Conservation (phyloP, 805 yeast genomes). For the Ogataea glucozyma region DNA sequence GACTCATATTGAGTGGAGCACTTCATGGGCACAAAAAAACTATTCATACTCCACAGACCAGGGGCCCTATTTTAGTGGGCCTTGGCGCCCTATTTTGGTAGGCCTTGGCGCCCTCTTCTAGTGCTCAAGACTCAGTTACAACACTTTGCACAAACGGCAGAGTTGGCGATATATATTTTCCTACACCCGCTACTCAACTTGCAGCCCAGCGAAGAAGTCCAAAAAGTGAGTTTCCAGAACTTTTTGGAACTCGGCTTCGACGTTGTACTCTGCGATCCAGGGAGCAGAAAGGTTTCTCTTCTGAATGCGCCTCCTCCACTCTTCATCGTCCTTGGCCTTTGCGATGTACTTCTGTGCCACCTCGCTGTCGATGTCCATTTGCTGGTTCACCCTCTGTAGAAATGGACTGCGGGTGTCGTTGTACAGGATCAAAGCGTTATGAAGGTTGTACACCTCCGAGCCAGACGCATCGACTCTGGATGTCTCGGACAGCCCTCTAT, state of each 20-base stretch:
- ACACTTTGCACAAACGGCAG: no score
- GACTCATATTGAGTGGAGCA: no score
- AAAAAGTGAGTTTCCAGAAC: conserved; percentile 8
- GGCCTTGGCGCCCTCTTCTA: no score
- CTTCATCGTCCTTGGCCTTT: conserved; percentile 11
- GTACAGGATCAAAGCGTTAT: conserved; percentile 5
- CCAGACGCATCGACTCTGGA: background rate
- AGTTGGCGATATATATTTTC: no score
- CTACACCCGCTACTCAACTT: background rate
- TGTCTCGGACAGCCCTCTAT: conserved; percentile 8
- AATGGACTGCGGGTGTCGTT: conserved; percentile 13
- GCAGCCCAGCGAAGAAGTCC: conserved; percentile 1
- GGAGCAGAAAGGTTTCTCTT: conserved; percentile 6
- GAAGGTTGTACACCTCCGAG: background rate
- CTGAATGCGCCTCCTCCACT: conserved; percentile 9
- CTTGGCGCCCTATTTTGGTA: no score
- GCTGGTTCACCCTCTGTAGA: conserved; percentile 10
- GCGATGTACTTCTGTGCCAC: conserved; percentile 10
- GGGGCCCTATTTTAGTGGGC: no score
- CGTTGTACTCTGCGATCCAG: conserved; percentile 14
- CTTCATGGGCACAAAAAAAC: no score
- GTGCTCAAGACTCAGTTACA: no score
- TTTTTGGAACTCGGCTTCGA: conserved; percentile 12
- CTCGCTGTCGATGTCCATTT: conserved; percentile 12
- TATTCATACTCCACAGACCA: no score